Evolutionary conservation across 208 protist genomes (phyloP).

Genomic region (Borovskyia barvae): DNA sequence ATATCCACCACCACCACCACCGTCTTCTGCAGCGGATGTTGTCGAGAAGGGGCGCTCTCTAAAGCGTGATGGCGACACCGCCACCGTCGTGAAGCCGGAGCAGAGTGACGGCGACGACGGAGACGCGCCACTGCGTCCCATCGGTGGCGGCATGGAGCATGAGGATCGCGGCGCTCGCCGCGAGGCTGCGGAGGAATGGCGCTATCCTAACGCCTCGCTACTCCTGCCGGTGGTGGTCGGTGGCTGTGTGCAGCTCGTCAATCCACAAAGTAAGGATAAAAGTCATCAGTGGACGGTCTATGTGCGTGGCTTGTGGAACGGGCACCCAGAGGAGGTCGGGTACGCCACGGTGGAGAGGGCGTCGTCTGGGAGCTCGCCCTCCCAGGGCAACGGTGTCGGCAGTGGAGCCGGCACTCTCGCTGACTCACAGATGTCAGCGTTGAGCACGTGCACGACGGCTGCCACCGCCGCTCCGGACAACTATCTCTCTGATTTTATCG

Average conservation of each 20-base stretch:
- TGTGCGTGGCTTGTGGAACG: conserved; percentile 80
- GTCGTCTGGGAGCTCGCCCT: background rate
- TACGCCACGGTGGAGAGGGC: background rate
- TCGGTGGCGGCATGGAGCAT: background rate
- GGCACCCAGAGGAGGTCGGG: conserved; percentile 26
- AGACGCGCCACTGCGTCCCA: background rate
- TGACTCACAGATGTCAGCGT: conserved; percentile 16
- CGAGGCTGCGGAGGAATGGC: background rate
- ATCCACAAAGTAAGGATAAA: conserved; percentile 62
- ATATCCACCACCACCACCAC: background rate
- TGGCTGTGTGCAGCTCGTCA: conserved; percentile 62
- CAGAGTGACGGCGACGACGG: background rate
- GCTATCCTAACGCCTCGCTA: conserved; percentile 16
- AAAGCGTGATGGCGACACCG: background rate
- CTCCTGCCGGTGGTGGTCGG: conserved; percentile 72
- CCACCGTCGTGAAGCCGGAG: conserved; percentile 4
- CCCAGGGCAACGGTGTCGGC: background rate
- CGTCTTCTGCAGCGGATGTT: background rate
- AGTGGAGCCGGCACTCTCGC: background rate
- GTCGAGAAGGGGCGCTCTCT: background rate
- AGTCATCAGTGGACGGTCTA: conserved; percentile 90
- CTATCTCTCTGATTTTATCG: conserved; percentile 76
- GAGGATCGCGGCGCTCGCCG: background rate
- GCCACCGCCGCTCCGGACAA: conserved; percentile 16
- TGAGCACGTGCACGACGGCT: too few species aligned